phyloP scores from a whole-genome alignment of 805 yeast species.

The Metschnikowia colocasiae region DNA sequence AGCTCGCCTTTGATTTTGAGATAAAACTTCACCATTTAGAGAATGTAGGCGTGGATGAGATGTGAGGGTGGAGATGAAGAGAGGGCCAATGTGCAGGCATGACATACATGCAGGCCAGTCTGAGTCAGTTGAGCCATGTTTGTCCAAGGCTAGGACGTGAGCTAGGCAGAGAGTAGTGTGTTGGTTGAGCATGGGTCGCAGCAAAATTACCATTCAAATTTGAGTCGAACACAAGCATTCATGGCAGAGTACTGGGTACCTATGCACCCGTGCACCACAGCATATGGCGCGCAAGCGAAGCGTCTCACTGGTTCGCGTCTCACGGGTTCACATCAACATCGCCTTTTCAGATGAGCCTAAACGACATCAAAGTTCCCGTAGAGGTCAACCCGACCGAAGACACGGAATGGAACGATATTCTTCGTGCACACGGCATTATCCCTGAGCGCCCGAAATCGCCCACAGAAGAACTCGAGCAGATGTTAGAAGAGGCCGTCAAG shows the following conservation, averaged over 20 bases:
- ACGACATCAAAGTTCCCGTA: slow-evolving; percentile 64
- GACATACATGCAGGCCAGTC: not conserved
- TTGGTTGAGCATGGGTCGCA: no score
- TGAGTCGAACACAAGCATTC: no score
- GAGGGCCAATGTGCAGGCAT: not conserved
- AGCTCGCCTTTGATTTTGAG: slow-evolving; percentile 44
- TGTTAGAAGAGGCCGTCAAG: slow-evolving; percentile 74
- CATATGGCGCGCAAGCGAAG: slow-evolving; percentile 1
- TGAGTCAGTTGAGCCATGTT: no score
- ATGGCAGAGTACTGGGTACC: no score
- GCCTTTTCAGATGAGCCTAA: slow-evolving; percentile 14
- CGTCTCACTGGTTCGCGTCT: no score
- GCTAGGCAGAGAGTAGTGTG: no score
- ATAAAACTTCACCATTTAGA: slow-evolving; percentile 36
- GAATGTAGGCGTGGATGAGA: not conserved
- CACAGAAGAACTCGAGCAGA: slow-evolving; percentile 80
- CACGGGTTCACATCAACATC: no score
- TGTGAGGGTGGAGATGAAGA: not conserved
- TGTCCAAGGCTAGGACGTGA: no score
- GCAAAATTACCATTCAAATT: no score
- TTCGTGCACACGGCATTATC: slow-evolving; percentile 83
- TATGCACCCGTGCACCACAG: not conserved
- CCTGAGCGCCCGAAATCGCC: slow-evolving; percentile 92
- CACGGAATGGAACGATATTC: slow-evolving; percentile 97
- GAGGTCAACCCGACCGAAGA: slow-evolving; percentile 95